Evolutionary conservation across 257 asterid genomes (phyloP).

Genomic region (Echium plantagineum): DNA sequence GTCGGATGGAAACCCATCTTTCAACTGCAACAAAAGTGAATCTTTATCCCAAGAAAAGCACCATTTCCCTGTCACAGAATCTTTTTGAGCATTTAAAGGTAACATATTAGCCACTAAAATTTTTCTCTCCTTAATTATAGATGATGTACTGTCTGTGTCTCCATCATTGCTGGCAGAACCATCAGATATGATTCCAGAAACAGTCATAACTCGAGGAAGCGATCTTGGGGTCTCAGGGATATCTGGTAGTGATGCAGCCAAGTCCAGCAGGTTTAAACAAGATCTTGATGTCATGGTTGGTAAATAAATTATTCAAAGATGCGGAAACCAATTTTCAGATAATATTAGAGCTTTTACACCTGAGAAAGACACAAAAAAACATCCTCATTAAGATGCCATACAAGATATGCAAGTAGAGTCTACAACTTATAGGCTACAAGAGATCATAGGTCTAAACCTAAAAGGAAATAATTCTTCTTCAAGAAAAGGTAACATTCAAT

Average conservation of each 20-base stretch:
- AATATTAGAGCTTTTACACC: not conserved
- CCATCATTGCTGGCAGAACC: constrained; percentile 48
- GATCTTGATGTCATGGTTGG: constrained; percentile 52
- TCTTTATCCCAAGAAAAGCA: constrained; percentile 62
- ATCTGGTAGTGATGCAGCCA: constrained; percentile 44
- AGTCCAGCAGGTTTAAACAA: constrained; percentile 51
- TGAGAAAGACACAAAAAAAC: not conserved
- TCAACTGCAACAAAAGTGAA: constrained; percentile 59
- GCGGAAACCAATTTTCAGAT: not conserved
- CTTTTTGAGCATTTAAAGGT: constrained; percentile 63
- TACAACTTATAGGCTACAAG: too few relatives aligned
- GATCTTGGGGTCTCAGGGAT: constrained; percentile 65
- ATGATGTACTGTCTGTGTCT: constrained; percentile 55
- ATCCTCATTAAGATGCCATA: too few relatives aligned
- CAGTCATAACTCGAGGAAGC: constrained; percentile 66
- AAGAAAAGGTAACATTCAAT: too few relatives aligned
- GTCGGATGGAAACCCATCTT: constrained; percentile 75
- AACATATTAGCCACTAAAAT: constrained; percentile 77
- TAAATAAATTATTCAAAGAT: constrained; percentile 8
- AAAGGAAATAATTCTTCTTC: too few relatives aligned
- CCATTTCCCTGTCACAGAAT: constrained; percentile 50
- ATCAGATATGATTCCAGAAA: constrained; percentile 63
- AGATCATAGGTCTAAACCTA: too few relatives aligned
- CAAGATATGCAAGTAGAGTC: too few relatives aligned
- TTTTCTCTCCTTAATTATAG: constrained; percentile 48